Percentiles rank a stretch among this genome's conserved stretches.
Conservation (phyloP, 306 rosid genomes). For the Glycyrrhiza uralensis region DNA sequence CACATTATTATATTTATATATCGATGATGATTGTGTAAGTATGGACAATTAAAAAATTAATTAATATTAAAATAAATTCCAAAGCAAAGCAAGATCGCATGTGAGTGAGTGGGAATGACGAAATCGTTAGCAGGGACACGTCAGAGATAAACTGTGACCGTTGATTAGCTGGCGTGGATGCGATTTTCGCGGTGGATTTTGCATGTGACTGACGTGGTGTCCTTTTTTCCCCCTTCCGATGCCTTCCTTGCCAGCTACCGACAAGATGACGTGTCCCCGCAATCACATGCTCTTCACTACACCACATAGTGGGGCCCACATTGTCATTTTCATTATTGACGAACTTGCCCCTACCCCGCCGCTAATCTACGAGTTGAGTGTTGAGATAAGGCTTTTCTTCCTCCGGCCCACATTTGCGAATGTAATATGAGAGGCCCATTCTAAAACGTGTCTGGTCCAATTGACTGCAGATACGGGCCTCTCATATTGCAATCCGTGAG, state of each 20-base stretch:
- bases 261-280: conserved; percentile 25
- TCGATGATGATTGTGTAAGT: too few species aligned
- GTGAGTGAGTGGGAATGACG: conserved; percentile 23
- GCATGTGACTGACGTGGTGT: background rate
- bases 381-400: too few species aligned
- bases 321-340: background rate
- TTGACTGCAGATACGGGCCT: too few species aligned
- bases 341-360: background rate
- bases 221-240: background rate
- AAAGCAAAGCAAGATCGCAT: background rate
- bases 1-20: too few species aligned
- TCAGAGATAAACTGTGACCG: background rate
- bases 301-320: background rate
- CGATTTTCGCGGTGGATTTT: background rate
- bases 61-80: too few species aligned
- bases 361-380: too few species aligned
- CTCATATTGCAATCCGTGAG: too few species aligned
- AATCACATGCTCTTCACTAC: conserved; percentile 1
- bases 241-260: background rate
- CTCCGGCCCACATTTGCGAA: too few species aligned
- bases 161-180: background rate
- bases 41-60: too few species aligned
- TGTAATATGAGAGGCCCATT: too few species aligned
- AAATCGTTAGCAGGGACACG: background rate
- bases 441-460: too few species aligned